Evolutionary conservation across 164 flowering plant species (phyloP).

Genomic region (Chimonanthus praecox): DNA sequence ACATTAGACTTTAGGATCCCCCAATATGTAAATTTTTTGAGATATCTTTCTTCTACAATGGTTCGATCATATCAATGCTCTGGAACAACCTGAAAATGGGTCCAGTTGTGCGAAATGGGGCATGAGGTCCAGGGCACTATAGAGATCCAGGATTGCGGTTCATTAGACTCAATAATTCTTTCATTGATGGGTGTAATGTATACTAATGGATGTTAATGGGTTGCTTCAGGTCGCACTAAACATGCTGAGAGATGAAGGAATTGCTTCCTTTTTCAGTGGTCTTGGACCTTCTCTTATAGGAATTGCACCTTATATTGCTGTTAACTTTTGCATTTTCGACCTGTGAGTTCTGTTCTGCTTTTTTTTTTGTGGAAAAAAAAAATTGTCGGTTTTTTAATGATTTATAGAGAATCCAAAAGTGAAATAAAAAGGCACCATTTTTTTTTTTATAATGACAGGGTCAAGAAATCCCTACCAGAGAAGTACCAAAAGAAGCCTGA

Average conservation of each 20-base stretch:
- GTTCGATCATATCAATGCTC: neutral
- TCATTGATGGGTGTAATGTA: neutral
- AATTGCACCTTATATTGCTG: conserved; percentile 97
- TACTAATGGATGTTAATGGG: conserved; percentile 1
- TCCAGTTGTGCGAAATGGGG: neutral
- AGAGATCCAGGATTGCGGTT: neutral
- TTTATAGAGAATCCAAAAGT: neutral
- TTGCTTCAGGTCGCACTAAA: conserved; percentile 68
- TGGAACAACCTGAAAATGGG: neutral
- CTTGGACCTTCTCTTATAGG: conserved; percentile 96
- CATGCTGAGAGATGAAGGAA: conserved; percentile 91
- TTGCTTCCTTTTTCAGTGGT: conserved; percentile 83
- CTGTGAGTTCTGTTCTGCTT: conserved; percentile 48
- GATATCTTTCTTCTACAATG: neutral
- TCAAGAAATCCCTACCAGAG: conserved; percentile 89
- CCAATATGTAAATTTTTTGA: neutral
- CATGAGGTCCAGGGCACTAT: neutral
- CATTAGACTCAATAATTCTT: neutral
- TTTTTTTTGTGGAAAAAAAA: neutral
- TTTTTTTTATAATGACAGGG: conserved; percentile 32
- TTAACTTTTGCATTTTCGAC: conserved; percentile 90
- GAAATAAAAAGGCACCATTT: neutral
- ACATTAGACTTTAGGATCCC: neutral
- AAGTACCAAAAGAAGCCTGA: conserved; percentile 72
- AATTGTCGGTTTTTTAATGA: neutral